Conservation (phyloP, 2,329 filamentous ascomycete species). For the Diaporthe destruens region DNA sequence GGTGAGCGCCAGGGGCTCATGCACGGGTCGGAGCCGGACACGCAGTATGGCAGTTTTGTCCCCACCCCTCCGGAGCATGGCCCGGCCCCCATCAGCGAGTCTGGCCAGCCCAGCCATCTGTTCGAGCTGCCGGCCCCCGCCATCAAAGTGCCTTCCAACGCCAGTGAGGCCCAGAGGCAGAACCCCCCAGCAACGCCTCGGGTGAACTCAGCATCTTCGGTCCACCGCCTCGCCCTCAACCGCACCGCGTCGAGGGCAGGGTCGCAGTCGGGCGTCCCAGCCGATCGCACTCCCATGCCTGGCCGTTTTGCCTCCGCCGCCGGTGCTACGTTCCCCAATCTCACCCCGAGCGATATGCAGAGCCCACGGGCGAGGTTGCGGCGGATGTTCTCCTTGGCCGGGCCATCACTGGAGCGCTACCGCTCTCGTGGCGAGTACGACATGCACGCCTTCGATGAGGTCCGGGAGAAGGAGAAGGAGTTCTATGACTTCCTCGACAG, state of each 20-base stretch:
- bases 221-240: constrained; percentile 48
- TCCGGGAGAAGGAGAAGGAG: constrained; percentile 81
- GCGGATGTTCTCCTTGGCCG: constrained; percentile 55
- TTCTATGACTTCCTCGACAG: constrained; percentile 88
- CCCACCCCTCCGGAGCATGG: constrained; percentile 53
- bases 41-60: constrained; percentile 68
- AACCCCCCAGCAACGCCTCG: constrained; percentile 20
- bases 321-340: constrained; percentile 40
- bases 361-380: constrained; percentile 50
- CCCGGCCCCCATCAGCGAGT: constrained; percentile 43
- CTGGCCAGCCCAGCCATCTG: constrained; percentile 49
- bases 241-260: constrained; percentile 54
- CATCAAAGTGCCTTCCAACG: constrained; percentile 56
- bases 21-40: constrained; percentile 51
- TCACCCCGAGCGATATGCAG: constrained; percentile 45
- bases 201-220: constrained; percentile 37
- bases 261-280: constrained; percentile 13
- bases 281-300: constrained; percentile 6
- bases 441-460: constrained; percentile 59
- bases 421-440: constrained; percentile 57
- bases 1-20: constrained; percentile 59
- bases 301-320: constrained; percentile 42
- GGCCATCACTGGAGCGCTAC: constrained; percentile 51
- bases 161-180: constrained; percentile 40
- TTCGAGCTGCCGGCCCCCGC: constrained; percentile 69